Base-by-base conservation (phyloP, 345 rosid species). In the Isatis tinctoria region DNA sequence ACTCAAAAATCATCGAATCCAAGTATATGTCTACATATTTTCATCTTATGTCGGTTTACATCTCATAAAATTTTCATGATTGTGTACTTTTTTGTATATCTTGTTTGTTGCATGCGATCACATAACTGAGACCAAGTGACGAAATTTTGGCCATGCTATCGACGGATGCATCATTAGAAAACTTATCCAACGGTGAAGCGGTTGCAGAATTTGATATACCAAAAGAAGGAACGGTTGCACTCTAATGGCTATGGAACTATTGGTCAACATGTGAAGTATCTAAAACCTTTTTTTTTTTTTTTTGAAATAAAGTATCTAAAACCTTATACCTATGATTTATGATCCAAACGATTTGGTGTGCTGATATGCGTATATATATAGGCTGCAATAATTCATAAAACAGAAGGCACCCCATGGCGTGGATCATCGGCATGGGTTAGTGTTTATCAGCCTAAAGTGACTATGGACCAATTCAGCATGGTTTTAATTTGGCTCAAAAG, bases 41-140 rank as follows among this genome's bases (percentile, higher is more conserved):
- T 3, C 35, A 32, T 32, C 35, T 32, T 32, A 8, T 32, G 8
- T 32, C 8, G 8, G 6, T 32, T 32, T 8, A 6, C 8, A 32
- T 8, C 35, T 32, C 35, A 6, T 6, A 32, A 32, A 32, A 6
- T 4, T 4, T 5, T 32, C 35, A 32, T 32, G 35, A 6, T 32
- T 2, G 35, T 32, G 5, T 32, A 32, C 7, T 28, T 32, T 32
- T 32, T 1, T 32, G 35, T 32, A 32, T 35, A 28, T 35, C 10
- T 35, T 35, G 3, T 65, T 48, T 65, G 6, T 30, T 8, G 11
- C 70, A 48, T 65, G 56, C 16, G 40, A 45, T 17, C 2, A 2
- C 13, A 22, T 65, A 65, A 48, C 37, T 52, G 72, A 52, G 49
- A 52, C 72, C 72, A 3, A 67, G 61, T n/a, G 26, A 52, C 14